Evolutionary conservation across 176 grass and related monocot genomes (phyloP), one percentile per base, ranked within the genome.

Genomic region (Zizania latifolia): DNA sequence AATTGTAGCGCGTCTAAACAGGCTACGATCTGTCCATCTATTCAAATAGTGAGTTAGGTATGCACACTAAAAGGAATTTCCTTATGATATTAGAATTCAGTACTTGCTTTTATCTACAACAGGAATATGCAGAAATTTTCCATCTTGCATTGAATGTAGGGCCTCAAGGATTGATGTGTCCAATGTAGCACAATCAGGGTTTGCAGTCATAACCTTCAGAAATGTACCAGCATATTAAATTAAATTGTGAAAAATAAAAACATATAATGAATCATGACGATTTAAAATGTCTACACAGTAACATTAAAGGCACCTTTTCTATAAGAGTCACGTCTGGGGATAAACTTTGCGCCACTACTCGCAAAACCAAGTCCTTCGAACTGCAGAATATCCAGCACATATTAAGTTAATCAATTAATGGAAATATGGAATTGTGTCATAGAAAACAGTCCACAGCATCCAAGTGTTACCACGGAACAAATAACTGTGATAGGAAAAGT

Each of bases 81-180:
- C 33, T 4, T 56, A 26, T 1, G n/a, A n/a, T 33, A 16, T 56
- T 57, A 71, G 28, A n/a, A 70, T 23, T 34, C 15, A 56, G 35
- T 86, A 68, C 57, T 81, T 97, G 75, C 90, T 82, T 97, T 72
- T 89, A 62, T 85, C 78, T 54, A 74, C 11, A n/a, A 97, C 90
- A 33, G 78, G 94, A 84, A 97, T 88, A 90, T 97, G 94, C 41
- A 89, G 80, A 79, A 76, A 91, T 75, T 90, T 97, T n/a, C 86
- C 74, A 39, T 97, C 51, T 46, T 93, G 86, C 94, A 97, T 93
- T 24, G 77, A 84, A 69, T 97, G 85, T 15, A 97, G 73, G 21
- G 90, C 90, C 15, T 93, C 94, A 51, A 97, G 94, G 81, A 93
- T 93, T 78, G 86, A 68, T 23, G 94, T 93, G 28, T 93, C 81